phyloP scores from a whole-genome alignment of 2,329 filamentous ascomycete species.

The Phaeoacremonium minimum region DNA sequence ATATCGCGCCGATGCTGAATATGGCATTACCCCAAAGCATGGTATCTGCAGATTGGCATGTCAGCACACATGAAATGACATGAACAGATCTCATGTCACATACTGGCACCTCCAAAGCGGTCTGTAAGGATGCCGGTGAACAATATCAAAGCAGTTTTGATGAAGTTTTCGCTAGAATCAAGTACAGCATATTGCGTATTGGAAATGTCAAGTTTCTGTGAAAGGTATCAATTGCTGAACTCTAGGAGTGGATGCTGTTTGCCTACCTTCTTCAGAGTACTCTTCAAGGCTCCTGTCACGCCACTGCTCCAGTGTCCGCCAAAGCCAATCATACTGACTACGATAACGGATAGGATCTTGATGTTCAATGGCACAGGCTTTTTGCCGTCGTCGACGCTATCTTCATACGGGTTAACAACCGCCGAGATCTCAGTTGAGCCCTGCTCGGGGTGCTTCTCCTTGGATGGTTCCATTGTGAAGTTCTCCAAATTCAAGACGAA shows the following conservation, averaged over 20 bases:
- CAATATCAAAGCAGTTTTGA: conserved; percentile 52
- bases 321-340: conserved; percentile 53
- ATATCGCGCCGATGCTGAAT: conserved; percentile 52
- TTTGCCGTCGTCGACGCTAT: too few relatives aligned
- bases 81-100: conserved; percentile 5
- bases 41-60: conserved; percentile 26
- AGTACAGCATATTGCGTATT: conserved; percentile 57
- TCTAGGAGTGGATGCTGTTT: not conserved
- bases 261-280: conserved; percentile 48
- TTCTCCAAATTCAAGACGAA: too few relatives aligned
- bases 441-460: too few relatives aligned
- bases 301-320: conserved; percentile 57
- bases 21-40: conserved; percentile 60
- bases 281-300: conserved; percentile 58
- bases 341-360: conserved; percentile 34
- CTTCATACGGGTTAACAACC: too few relatives aligned
- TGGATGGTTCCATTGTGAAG: too few relatives aligned
- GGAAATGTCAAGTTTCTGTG: conserved; percentile 47
- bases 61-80: not conserved
- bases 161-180: conserved; percentile 58
- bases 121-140: conserved; percentile 53
- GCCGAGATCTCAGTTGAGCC: too few relatives aligned
- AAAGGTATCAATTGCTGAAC: not conserved
- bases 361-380: conserved; percentile 21
- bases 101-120: conserved; percentile 51